A percentile compares a stretch with the other conserved stretches of the same genome.
Evolutionary conservation across 352 stramenopile genomes (phyloP).

Genomic region (Lagenidium giganteum): DNA sequence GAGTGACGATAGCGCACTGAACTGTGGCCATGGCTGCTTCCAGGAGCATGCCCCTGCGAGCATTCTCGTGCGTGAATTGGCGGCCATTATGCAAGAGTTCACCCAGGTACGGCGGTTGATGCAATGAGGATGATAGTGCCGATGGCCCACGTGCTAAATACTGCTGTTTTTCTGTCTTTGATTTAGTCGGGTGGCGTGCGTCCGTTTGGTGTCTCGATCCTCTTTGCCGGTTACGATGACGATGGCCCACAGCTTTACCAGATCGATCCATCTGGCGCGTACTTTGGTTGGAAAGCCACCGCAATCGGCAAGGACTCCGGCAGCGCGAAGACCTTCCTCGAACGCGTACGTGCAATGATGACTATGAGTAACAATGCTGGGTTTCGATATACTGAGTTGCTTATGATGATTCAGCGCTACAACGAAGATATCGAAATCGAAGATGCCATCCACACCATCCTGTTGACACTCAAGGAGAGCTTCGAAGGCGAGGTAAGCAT

Average conservation of each 20-base stretch:
- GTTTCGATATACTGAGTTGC: not conserved
- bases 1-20: conserved; percentile 10
- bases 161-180: conserved; percentile 10
- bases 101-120: conserved; percentile 83
- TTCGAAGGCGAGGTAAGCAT: conserved; percentile 92
- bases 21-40: not conserved
- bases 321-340: conserved; percentile 99
- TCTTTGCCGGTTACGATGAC: conserved; percentile 98
- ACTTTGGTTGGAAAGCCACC: conserved; percentile 99
- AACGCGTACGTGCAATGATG: conserved; percentile 87
- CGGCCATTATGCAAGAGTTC: conserved; percentile 99
- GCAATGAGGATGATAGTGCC: conserved; percentile 10
- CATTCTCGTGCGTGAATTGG: conserved; percentile 96
- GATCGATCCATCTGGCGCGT: conserved; percentile 97
- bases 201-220: conserved; percentile 97
- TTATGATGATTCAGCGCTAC: conserved; percentile 53
- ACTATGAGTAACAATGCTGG: not conserved
- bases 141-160: not conserved
- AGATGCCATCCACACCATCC: conserved; percentile 98
- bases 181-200: conserved; percentile 93
- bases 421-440: conserved; percentile 99
- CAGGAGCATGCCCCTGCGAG: conserved; percentile 90
- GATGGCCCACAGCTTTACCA: conserved; percentile 97
- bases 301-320: conserved; percentile 98
- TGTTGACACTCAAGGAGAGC: conserved; percentile 98